A percentile compares a stretch with the other conserved stretches of the same genome.
Conservation (phyloP, 2,329 filamentous ascomycete species). For the Torrubiellomyces zombiae region DNA sequence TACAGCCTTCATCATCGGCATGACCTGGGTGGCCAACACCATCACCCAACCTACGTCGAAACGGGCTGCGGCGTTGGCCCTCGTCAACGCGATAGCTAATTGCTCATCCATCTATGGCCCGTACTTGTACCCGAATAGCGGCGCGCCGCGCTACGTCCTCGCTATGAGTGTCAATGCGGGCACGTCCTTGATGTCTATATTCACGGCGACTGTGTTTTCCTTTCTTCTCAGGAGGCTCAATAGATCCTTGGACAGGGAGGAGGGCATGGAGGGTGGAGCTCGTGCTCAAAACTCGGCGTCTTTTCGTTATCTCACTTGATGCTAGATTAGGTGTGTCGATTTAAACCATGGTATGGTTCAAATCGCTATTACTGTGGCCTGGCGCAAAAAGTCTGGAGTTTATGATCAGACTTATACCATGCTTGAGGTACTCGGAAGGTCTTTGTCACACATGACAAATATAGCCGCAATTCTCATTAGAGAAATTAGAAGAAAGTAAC, state of each 20-base stretch:
- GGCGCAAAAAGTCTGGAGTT: too few relatives aligned
- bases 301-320: too few relatives aligned
- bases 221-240: constrained; percentile 50
- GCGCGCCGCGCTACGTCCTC: constrained; percentile 26
- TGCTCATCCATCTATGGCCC: constrained; percentile 49
- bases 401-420: too few relatives aligned
- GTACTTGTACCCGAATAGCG: constrained; percentile 45
- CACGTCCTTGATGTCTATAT: constrained; percentile 46
- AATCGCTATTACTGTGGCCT: too few relatives aligned
- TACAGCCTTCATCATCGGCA: constrained; percentile 47
- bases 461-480: too few relatives aligned
- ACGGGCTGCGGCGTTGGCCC: constrained; percentile 50
- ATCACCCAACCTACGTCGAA: constrained; percentile 63
- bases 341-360: too few relatives aligned
- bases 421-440: too few relatives aligned
- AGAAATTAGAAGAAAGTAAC: too few relatives aligned
- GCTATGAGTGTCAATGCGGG: constrained; percentile 54
- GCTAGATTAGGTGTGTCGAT: too few relatives aligned
- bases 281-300: too few relatives aligned
- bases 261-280: constrained; percentile 36
- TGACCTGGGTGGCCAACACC: constrained; percentile 63
- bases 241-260: constrained; percentile 49
- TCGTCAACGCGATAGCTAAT: constrained; percentile 50
- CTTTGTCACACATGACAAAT: too few relatives aligned
- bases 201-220: constrained; percentile 44